A percentile compares a stretch with the other conserved stretches of the same genome.
Evolutionary conservation across 2,329 filamentous ascomycete genomes (phyloP).

Genomic region (Moelleriella libera): DNA sequence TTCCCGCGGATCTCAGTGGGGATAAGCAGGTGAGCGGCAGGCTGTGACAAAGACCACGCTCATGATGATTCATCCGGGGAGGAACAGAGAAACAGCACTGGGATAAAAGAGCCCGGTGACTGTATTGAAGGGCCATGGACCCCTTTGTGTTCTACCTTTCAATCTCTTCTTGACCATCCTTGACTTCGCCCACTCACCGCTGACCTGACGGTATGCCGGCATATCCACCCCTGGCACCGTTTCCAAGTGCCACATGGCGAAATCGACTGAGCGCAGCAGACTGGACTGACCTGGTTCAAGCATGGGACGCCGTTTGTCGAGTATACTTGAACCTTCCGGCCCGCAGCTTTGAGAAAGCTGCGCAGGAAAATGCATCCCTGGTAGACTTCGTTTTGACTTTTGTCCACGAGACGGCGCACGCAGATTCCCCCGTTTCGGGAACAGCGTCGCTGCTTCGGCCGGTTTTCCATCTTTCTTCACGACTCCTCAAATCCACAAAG

Average conservation of each 20-base stretch:
- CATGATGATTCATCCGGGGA: not conserved
- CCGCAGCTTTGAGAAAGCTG: conserved; percentile 33
- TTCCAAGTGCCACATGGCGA: conserved; percentile 56
- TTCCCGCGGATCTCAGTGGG: not conserved
- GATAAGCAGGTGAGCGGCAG: too few species aligned
- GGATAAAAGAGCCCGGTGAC: not conserved
- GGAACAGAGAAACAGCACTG: not conserved
- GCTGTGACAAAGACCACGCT: too few species aligned
- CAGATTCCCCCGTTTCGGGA: conserved; percentile 8
- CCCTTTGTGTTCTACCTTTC: not conserved
- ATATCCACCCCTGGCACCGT: conserved; percentile 57
- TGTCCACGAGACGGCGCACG: conserved; percentile 37
- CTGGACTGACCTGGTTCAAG: conserved; percentile 64
- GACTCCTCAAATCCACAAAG: conserved; percentile 32
- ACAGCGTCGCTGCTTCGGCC: conserved; percentile 41
- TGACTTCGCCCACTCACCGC: not conserved
- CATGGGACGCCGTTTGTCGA: conserved; percentile 58
- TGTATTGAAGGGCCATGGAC: not conserved
- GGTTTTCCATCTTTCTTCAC: conserved; percentile 49
- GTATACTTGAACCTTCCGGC: conserved; percentile 48
- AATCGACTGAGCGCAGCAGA: conserved; percentile 52
- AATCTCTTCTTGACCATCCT: not conserved
- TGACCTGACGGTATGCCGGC: conserved; percentile 1
- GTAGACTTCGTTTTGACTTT: conserved; percentile 31
- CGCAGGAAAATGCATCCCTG: conserved; percentile 43